These are phyloP conservation scores for Yamadazyma pseudoaaseri DNA, from an alignment of 1,139 yeast species.

Conservation along the genomic window DNA sequence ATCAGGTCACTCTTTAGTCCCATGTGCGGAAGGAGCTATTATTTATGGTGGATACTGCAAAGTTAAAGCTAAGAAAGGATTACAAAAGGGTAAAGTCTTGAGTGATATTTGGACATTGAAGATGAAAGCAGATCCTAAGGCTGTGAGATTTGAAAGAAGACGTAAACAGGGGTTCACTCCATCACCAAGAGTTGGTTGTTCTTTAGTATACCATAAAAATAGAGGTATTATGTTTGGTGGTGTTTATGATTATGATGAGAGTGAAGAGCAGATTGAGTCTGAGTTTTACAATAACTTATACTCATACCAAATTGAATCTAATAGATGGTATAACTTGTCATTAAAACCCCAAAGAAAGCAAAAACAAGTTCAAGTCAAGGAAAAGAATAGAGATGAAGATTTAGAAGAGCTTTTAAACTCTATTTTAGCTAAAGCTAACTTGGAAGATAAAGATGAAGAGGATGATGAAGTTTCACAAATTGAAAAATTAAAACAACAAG, in stretches of 20 bases:
- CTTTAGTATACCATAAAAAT: constrained; percentile 85
- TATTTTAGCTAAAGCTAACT: constrained; percentile 68
- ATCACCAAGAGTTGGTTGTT: constrained; percentile 91
- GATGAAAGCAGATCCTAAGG: constrained; percentile 84
- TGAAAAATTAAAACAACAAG: constrained; percentile 37
- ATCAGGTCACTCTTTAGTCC: constrained; percentile 87
- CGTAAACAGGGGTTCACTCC: constrained; percentile 88
- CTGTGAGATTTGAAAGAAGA: constrained; percentile 83
- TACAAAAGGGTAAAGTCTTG: constrained; percentile 90
- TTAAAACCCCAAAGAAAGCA: constrained; percentile 64
- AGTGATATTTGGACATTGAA: constrained; percentile 85
- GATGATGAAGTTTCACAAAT: constrained; percentile 40
- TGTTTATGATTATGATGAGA: constrained; percentile 91
- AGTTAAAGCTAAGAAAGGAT: constrained; percentile 85
- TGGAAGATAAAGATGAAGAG: constrained; percentile 49
- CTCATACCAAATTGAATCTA: constrained; percentile 80
- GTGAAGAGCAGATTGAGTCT: constrained; percentile 87
- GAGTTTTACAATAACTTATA: constrained; percentile 78
- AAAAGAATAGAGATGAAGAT: constrained; percentile 70
- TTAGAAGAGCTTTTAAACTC: constrained; percentile 77
- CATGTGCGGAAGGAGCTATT: constrained; percentile 81
- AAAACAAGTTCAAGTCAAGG: constrained; percentile 42
- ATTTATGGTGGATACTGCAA: constrained; percentile 94
- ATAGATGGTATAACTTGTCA: constrained; percentile 81
- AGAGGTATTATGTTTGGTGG: constrained; percentile 96